Base-by-base conservation (phyloP, 441 rosid species). In the Corymbia citriodora region DNA sequence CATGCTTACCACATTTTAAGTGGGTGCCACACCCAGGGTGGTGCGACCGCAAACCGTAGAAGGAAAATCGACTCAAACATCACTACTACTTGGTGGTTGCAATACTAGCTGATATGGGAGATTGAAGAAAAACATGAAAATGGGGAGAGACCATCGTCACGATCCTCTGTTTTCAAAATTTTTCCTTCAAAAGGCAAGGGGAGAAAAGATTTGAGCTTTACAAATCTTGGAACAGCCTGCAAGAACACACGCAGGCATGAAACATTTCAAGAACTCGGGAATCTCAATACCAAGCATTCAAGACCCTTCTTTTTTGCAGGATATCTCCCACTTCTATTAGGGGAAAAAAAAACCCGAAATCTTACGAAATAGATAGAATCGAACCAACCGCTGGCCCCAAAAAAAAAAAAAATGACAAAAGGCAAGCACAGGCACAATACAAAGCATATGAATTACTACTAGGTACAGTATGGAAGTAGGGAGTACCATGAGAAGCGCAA, bases 1-100 rank as follows among this genome's bases (percentile, higher is more conserved):
- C 45, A 0, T 0, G 79, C 17, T 31, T 68, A 68, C 79, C 23
- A 0, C 79, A 68, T 31, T 68, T 0, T 68, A 68, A 33, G 81
- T 72, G 14, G 81, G 48, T 70, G 11, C 0, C 0, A 9, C 9
- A 9, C 79, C 74, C 23, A 3, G 40, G 6, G 23, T 5, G 12
- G 17, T 0, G 23, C 9, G 23, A 31, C 9, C 0, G 21, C 79
- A 33, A 70, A 70, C 0, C 40, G 45, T 33, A 31, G 11, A 68
- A 68, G 40, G 45, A 68, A 19, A 72, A 33, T 10, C 27, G 0
- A 5, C 0, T 72, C 49, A 72, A 72, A 36, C 29, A 72, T 72
- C 27, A 72, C 49, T 72, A 72, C 82, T 36, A 36, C 48, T 72
- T 15, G 8, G 82, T 72, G 82, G 49, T 72, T 45, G 85, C 85